Conservation (phyloP, 192 early-diverging fungal species). For the Cetraspora pellucida region DNA sequence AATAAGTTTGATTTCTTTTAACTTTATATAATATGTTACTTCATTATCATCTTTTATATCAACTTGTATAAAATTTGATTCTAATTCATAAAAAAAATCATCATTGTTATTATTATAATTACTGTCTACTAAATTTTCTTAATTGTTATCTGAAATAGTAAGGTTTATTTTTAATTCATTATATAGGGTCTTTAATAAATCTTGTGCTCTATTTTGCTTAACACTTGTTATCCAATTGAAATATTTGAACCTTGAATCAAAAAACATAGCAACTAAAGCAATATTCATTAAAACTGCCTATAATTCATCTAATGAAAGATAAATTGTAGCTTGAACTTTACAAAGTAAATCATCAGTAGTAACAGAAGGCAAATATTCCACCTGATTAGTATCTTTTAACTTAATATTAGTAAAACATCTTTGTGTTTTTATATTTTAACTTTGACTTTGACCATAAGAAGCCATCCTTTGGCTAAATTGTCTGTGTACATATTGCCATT, state of each 20-base stretch:
- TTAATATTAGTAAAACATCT: neutral
- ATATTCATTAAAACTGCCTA: neutral
- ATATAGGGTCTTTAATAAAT: too few relatives aligned
- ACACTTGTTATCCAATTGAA: neutral
- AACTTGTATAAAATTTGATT: too few relatives aligned
- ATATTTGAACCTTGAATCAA: neutral
- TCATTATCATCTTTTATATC: too few relatives aligned
- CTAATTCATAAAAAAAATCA: too few relatives aligned
- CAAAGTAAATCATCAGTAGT: neutral
- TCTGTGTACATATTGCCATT: neutral
- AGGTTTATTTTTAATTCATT: too few relatives aligned
- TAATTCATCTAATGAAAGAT: neutral
- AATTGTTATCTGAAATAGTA: too few relatives aligned
- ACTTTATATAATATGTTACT: too few relatives aligned
- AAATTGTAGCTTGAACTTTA: neutral
- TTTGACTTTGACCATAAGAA: neutral
- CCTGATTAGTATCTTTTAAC: neutral
- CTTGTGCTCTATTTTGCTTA: too few relatives aligned
- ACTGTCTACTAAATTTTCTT: too few relatives aligned
- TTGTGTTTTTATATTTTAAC: too few relatives aligned
- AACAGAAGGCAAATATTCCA: neutral
- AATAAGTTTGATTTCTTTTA: neutral
- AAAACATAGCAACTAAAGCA: neutral
- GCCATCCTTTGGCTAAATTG: neutral
- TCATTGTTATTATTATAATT: too few relatives aligned